Evolutionary conservation across 805 yeast genomes (phyloP).

Genomic region (Saturnispora gosingensis): DNA sequence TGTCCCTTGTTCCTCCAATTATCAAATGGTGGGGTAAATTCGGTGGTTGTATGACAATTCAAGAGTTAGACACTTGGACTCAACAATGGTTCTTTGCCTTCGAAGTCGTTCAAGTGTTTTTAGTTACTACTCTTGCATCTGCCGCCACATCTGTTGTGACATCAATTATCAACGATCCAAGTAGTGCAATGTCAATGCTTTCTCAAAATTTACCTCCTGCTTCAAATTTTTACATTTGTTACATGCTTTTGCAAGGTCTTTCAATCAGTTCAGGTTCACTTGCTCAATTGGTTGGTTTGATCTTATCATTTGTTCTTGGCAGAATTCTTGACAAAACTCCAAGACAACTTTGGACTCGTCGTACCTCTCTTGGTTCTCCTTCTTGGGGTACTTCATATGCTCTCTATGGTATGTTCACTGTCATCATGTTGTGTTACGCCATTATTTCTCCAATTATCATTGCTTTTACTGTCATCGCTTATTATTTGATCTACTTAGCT

Average conservation of each 20-base stretch:
- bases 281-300: constrained; percentile 64
- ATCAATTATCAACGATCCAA: constrained; percentile 58
- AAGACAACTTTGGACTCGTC: constrained; percentile 82
- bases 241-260: constrained; percentile 74
- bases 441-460: constrained; percentile 68
- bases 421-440: constrained; percentile 66
- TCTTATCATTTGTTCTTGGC: constrained; percentile 64
- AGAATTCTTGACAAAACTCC: constrained; percentile 76
- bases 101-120: constrained; percentile 82
- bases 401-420: constrained; percentile 59
- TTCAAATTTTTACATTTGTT: constrained; percentile 81
- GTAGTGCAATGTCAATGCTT: constrained; percentile 61
- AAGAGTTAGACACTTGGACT: constrained; percentile 68
- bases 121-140: constrained; percentile 77
- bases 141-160: constrained; percentile 73
- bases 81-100: constrained; percentile 87
- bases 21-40: constrained; percentile 68
- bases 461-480: constrained; percentile 55
- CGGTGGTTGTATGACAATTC: constrained; percentile 63
- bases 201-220: constrained; percentile 79
- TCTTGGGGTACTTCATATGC: constrained; percentile 84
- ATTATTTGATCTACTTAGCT: constrained; percentile 50
- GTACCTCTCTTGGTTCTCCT: constrained; percentile 52
- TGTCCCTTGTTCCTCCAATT: constrained; percentile 80
- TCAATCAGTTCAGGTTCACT: constrained; percentile 67